Percentiles rank a stretch among this genome's conserved stretches.
Evolutionary conservation across 2,329 filamentous ascomycete genomes (phyloP).

Genomic region (Neonectria faginata): DNA sequence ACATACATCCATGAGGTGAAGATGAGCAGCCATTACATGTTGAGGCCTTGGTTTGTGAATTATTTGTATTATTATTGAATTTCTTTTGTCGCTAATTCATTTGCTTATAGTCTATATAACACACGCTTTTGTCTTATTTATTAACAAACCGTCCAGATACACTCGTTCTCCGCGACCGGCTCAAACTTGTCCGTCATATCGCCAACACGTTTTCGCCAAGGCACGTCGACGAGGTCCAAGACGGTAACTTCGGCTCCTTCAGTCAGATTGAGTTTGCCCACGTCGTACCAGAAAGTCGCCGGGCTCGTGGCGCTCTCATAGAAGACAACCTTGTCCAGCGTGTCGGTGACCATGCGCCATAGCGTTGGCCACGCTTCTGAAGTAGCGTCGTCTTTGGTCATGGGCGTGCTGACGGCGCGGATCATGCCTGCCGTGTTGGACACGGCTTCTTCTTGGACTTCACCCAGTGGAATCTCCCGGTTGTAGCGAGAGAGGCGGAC

Average conservation of each 20-base stretch:
- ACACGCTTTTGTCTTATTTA: not conserved
- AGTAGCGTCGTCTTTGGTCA: conserved; percentile 4
- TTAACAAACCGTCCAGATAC: conserved; percentile 19
- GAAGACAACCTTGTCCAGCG: conserved; percentile 16
- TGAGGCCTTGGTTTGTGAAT: not conserved
- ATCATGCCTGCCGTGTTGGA: conserved; percentile 34
- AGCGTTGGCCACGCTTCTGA: conserved; percentile 31
- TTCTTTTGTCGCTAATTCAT: not conserved
- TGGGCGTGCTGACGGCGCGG: conserved; percentile 33
- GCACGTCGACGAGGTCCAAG: conserved; percentile 15
- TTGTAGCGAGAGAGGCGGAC: conserved; percentile 33
- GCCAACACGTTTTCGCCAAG: conserved; percentile 24
- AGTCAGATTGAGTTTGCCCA: conserved; percentile 19
- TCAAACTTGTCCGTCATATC: conserved; percentile 29
- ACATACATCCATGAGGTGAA: too few relatives aligned
- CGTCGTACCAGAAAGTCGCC: conserved; percentile 25
- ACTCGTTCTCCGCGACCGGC: conserved; percentile 3
- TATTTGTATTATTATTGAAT: not conserved
- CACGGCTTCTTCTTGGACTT: conserved; percentile 25
- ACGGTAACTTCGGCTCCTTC: conserved; percentile 7
- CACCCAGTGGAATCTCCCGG: conserved; percentile 17
- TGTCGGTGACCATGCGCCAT: conserved; percentile 34
- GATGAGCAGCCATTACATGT: not conserved
- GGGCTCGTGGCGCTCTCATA: conserved; percentile 33
- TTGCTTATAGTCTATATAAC: not conserved